Percentiles rank a stretch among this genome's conserved stretches.
Evolutionary conservation across 1,284 basidiomycete genomes (phyloP).

Genomic region (Earliella scabrosa): DNA sequence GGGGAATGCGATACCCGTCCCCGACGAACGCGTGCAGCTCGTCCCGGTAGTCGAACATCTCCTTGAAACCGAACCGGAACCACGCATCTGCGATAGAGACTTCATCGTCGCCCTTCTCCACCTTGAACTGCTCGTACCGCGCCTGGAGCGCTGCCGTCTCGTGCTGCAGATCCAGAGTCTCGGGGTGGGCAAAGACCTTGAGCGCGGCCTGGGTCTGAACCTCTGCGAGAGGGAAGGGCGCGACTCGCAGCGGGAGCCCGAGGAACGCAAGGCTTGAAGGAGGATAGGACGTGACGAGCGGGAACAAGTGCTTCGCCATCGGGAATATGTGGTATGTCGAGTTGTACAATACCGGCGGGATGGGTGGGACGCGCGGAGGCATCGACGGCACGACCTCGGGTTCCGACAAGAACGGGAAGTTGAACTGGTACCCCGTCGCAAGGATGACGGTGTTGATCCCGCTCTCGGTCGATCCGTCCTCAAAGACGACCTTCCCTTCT

Average conservation of each 20-base stretch:
- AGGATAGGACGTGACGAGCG: slow-evolving; percentile 52
- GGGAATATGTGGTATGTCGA: slow-evolving; percentile 70
- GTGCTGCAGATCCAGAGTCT: slow-evolving; percentile 47
- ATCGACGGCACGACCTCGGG: slow-evolving; percentile 36
- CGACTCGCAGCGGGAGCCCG: slow-evolving; percentile 57
- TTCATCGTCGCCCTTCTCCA: slow-evolving; percentile 20
- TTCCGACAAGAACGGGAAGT: slow-evolving; percentile 62
- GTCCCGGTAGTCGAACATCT: slow-evolving; percentile 75
- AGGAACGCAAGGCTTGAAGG: slow-evolving; percentile 65
- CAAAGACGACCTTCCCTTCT: slow-evolving; percentile 58
- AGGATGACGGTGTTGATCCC: slow-evolving; percentile 67
- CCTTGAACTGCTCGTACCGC: slow-evolving; percentile 49
- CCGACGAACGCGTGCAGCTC: slow-evolving; percentile 46
- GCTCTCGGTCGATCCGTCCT: slow-evolving; percentile 57
- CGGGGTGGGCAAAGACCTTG: slow-evolving; percentile 55
- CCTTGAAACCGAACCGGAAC: slow-evolving; percentile 51
- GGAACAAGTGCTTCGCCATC: slow-evolving; percentile 57
- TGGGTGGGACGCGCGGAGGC: slow-evolving; percentile 46
- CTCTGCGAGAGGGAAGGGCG: slow-evolving; percentile 70
- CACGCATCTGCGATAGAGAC: slow-evolving; percentile 54
- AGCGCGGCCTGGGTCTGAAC: slow-evolving; percentile 65
- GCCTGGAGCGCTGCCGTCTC: slow-evolving; percentile 52
- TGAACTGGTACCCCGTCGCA: slow-evolving; percentile 74
- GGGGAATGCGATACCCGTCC: slow-evolving; percentile 42
- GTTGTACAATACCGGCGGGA: slow-evolving; percentile 59